Evolutionary conservation across 495 filamentous ascomycete species (phyloP).

Genomic region (Poronia punctata): DNA sequence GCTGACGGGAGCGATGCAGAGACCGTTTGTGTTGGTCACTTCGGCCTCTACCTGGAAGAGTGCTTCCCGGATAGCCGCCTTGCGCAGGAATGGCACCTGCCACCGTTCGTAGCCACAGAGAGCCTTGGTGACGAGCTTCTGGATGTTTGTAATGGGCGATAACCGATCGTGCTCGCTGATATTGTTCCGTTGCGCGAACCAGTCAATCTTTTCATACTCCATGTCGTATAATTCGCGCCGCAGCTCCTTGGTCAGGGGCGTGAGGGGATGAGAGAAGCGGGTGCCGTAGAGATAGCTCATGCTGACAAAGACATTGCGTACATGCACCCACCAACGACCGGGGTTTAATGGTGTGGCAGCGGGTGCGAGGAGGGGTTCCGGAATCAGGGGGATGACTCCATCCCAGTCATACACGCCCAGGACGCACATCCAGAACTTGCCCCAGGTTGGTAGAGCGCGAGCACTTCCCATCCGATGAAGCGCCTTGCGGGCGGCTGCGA

Average conservation of each 20-base stretch:
- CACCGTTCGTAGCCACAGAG: slow-evolving; percentile 60
- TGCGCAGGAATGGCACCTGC: slow-evolving; percentile 40
- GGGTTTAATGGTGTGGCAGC: slow-evolving; percentile 76
- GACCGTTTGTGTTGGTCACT: slow-evolving; percentile 71
- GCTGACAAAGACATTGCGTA: slow-evolving; percentile 73
- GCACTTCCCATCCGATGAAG: slow-evolving; percentile 70
- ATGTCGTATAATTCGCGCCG: slow-evolving; percentile 66
- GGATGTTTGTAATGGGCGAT: slow-evolving; percentile 66
- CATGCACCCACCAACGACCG: slow-evolving; percentile 87
- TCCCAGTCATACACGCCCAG: slow-evolving; percentile 71
- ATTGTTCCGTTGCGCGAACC: slow-evolving; percentile 57
- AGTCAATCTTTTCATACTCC: slow-evolving; percentile 60
- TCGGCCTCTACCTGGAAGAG: slow-evolving; percentile 65
- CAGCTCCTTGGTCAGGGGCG: slow-evolving; percentile 54
- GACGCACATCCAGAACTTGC: slow-evolving; percentile 70
- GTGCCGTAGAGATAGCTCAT: slow-evolving; percentile 73
- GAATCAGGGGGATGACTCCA: slow-evolving; percentile 70
- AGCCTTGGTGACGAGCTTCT: slow-evolving; percentile 55
- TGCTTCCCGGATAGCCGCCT: slow-evolving; percentile 54
- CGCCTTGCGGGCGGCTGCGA: slow-evolving; percentile 64
- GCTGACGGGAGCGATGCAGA: slow-evolving; percentile 69
- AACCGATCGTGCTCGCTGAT: slow-evolving; percentile 66
- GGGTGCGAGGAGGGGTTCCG: slow-evolving; percentile 74
- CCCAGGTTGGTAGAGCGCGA: slow-evolving; percentile 69
- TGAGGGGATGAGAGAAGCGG: slow-evolving; percentile 52